Percentiles rank a stretch among this genome's conserved stretches.
phyloP scores from a whole-genome alignment of 371 early-diverging fungal species.

The Thermomucor indicae-seudaticae region DNA sequence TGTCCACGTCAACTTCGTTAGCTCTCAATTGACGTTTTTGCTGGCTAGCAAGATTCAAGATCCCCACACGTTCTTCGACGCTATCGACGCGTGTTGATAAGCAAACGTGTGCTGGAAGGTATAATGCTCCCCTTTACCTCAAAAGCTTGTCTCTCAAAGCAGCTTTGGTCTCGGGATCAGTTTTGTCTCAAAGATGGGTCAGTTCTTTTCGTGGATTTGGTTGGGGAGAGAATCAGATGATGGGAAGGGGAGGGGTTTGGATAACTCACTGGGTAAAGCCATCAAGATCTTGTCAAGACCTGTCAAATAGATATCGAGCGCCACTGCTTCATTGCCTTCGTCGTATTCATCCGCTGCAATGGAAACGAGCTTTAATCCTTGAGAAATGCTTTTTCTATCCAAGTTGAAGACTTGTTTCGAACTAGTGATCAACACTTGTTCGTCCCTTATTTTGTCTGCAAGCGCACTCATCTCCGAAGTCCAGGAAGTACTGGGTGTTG shows the following conservation, averaged over 20 bases:
- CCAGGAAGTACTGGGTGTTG: constrained; percentile 34
- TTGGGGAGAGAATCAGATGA: not conserved
- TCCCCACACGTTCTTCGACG: constrained; percentile 40
- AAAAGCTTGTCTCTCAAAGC: constrained; percentile 27
- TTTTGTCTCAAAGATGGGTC: constrained; percentile 30
- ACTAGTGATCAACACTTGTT: constrained; percentile 14
- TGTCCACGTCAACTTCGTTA: too few relatives aligned
- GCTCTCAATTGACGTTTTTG: not conserved
- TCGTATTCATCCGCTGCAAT: constrained; percentile 56
- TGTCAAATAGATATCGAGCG: constrained; percentile 49
- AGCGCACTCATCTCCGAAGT: constrained; percentile 34
- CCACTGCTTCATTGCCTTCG: constrained; percentile 40
- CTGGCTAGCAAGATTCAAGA: constrained; percentile 20
- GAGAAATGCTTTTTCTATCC: constrained; percentile 41
- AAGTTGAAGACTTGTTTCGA: constrained; percentile 3
- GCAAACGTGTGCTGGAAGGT: constrained; percentile 4
- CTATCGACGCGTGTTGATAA: not conserved
- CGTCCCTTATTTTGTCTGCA: constrained; percentile 30
- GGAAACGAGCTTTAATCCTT: constrained; percentile 47
- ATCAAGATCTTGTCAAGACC: constrained; percentile 49
- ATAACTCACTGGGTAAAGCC: constrained; percentile 48
- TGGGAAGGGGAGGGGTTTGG: not conserved
- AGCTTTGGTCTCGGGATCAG: constrained; percentile 22
- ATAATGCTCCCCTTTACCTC: constrained; percentile 7
- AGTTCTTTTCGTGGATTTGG: not conserved